Evolutionary conservation across 2,329 filamentous ascomycete genomes (phyloP).

Genomic region (Epichloe bromicola): DNA sequence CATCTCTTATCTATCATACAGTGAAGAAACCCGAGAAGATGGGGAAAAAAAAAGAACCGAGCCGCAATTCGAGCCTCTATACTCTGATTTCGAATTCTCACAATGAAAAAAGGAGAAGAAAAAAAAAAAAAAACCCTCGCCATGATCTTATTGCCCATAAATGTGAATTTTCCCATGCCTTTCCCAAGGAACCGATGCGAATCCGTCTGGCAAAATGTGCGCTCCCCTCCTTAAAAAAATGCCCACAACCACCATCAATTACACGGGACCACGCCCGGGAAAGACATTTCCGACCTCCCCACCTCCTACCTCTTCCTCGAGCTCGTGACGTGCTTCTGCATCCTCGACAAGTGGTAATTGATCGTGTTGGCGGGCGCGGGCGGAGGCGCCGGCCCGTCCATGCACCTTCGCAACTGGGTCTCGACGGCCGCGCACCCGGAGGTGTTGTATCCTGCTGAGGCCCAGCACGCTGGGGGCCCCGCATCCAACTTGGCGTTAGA

Average conservation of each 20-base stretch:
- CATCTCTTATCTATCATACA: too few species aligned
- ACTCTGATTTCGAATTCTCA: neutral
- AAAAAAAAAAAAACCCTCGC: neutral
- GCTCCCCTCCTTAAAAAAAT: too few species aligned
- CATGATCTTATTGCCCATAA: neutral
- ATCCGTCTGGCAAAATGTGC: too few species aligned
- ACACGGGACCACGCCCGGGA: too few species aligned
- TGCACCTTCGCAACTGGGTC: slow-evolving; percentile 50
- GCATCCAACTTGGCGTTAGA: neutral
- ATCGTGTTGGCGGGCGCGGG: slow-evolving; percentile 55
- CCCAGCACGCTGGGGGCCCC: slow-evolving; percentile 58
- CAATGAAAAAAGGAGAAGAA: neutral
- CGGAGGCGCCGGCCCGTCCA: slow-evolving; percentile 59
- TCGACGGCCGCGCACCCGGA: slow-evolving; percentile 46
- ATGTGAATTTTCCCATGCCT: neutral
- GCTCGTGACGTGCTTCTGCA: slow-evolving; percentile 53
- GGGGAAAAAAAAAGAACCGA: too few species aligned
- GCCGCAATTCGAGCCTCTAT: too few species aligned
- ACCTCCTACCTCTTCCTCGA: slow-evolving; percentile 19
- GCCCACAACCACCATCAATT: too few species aligned
- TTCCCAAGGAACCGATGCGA: too few species aligned
- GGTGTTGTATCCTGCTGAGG: slow-evolving; percentile 58
- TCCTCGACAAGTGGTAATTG: slow-evolving; percentile 84
- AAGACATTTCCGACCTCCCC: too few species aligned
- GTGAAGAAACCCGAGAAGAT: too few species aligned